These are phyloP conservation scores for Colletotrichum gigasporum DNA, from an alignment of 2,329 filamentous ascomycete genomes.

Conservation along the genomic window DNA sequence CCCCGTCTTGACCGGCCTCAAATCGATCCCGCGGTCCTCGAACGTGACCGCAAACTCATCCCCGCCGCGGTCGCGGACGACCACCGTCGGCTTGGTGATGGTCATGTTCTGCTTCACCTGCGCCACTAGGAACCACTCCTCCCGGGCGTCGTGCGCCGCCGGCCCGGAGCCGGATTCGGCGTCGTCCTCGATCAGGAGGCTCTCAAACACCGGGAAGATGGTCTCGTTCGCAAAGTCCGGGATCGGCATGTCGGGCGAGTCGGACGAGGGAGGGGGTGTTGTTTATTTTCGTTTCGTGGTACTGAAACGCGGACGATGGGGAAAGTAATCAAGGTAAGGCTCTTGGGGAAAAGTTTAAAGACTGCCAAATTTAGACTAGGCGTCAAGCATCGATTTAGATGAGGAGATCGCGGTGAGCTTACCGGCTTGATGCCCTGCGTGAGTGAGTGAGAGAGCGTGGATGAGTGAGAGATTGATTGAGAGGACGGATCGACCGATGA, in stretches of 20 bases:
- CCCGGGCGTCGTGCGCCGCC: conserved; percentile 30
- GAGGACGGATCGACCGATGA: neutral
- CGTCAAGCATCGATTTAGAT: neutral
- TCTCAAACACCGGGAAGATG: conserved; percentile 46
- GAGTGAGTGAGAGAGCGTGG: neutral
- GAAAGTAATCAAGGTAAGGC: too few relatives aligned
- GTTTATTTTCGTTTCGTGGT: too few relatives aligned
- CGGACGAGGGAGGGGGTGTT: neutral
- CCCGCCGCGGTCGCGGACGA: conserved; percentile 50
- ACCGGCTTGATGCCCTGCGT: neutral
- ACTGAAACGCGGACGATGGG: too few relatives aligned
- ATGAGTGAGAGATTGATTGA: conserved; percentile 21
- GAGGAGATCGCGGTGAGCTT: neutral
- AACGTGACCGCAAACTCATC: conserved; percentile 57
- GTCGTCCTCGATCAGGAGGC: conserved; percentile 37
- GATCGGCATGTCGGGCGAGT: conserved; percentile 23
- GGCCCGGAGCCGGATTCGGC: neutral
- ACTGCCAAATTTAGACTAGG: neutral
- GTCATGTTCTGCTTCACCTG: conserved; percentile 58
- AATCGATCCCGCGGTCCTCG: conserved; percentile 47
- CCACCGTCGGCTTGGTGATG: conserved; percentile 59
- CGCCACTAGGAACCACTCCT: conserved; percentile 50
- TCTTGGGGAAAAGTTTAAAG: too few relatives aligned
- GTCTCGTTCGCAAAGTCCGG: conserved; percentile 44
- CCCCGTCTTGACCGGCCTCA: conserved; percentile 50